Base-by-base conservation (phyloP, 2,329 filamentous ascomycete genomes). In the Clarireedia monteithiana region DNA sequence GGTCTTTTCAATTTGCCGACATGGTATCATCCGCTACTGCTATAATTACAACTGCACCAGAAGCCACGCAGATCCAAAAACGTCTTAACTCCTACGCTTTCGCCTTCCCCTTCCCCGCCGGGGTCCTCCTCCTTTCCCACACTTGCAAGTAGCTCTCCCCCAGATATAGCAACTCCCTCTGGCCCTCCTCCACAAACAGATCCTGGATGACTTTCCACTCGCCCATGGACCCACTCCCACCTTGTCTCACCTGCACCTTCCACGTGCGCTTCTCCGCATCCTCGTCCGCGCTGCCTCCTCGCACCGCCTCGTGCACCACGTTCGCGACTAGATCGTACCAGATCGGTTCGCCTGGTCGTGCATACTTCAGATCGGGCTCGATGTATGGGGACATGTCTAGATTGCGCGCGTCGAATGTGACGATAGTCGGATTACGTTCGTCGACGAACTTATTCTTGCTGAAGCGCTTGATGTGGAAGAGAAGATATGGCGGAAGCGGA, bases 401-500 rank as follows among this genome's bases (percentile, higher is more conserved):
- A 44, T 86, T 83, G 68, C 86, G 81, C 4, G 89, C 86, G 61
- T 92, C 89, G 71, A 97, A 99, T 0, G 92, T 97, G 61, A 99
- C 94, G 67, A 99, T 99, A 9, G 94, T 99, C 1, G 92, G 94
- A 71, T 99, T 99, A 50, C 94, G 88, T 73, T 97, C 92, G 2
- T 87, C 83, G 20, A 99, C 89, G 68, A 99, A 99, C 71, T 96
- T 96, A 77, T 99, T 99, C 63, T 88, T 85, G 63, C 86, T 89
- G 78, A 99, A 99, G 64, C 94, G 90, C 75, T 97, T 97, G 75
- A 97, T 86, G 75, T 99, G 92, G 74, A 99, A 90, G 53, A 94
- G 77, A 17, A 99, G 82, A 69, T 87, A 97, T 0, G 91, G 92
- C 0, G 94, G 94, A 0, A 99, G 78, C 0, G 94, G 94, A 67